Percentiles rank a stretch among this genome's conserved stretches.
These are phyloP conservation scores for Trichoderma semiorbis DNA, from an alignment of 2,329 filamentous ascomycete genomes.

Conservation along the genomic window DNA sequence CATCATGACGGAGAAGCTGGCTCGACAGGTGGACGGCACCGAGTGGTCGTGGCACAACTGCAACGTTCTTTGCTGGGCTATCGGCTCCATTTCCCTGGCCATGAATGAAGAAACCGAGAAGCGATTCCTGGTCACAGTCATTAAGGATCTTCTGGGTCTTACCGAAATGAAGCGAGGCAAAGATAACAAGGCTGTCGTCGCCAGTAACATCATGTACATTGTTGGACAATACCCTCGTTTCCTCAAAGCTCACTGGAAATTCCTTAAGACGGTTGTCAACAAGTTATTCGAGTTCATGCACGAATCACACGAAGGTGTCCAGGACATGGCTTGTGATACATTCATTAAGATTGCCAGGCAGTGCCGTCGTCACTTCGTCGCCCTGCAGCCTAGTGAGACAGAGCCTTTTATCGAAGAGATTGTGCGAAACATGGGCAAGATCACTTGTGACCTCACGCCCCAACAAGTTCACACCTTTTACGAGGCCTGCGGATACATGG, in stretches of 20 bases:
- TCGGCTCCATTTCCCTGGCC: slow-evolving; percentile 94
- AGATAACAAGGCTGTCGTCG: slow-evolving; percentile 98
- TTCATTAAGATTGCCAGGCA: slow-evolving; percentile 99
- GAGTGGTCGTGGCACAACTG: slow-evolving; percentile 99
- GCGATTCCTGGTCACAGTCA: slow-evolving; percentile 95
- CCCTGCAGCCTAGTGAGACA: slow-evolving; percentile 85
- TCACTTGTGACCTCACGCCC: slow-evolving; percentile 89
- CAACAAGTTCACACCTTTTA: slow-evolving; percentile 99
- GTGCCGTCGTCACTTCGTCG: slow-evolving; percentile 95
- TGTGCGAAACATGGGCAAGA: slow-evolving; percentile 90
- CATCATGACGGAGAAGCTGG: slow-evolving; percentile 98
- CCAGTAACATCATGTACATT: slow-evolving; percentile 99
- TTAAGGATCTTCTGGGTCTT: slow-evolving; percentile 92
- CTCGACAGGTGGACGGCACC: slow-evolving; percentile 86
- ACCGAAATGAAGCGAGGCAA: slow-evolving; percentile 99
- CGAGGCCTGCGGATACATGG: slow-evolving; percentile 98
- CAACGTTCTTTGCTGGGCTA: slow-evolving; percentile 99
- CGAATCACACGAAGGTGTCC: slow-evolving; percentile 97
- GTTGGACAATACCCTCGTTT: slow-evolving; percentile 98
- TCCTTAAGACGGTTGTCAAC: slow-evolving; percentile 98
- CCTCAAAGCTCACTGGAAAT: slow-evolving; percentile 99
- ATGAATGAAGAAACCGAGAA: slow-evolving; percentile 99
- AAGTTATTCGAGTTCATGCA: slow-evolving; percentile 99
- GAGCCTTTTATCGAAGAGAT: slow-evolving; percentile 99
- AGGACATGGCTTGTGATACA: slow-evolving; percentile 99